A percentile compares a stretch with the other conserved stretches of the same genome.
Conservation (phyloP, 2,329 filamentous ascomycete genomes). For the Aspergillus sp. region DNA sequence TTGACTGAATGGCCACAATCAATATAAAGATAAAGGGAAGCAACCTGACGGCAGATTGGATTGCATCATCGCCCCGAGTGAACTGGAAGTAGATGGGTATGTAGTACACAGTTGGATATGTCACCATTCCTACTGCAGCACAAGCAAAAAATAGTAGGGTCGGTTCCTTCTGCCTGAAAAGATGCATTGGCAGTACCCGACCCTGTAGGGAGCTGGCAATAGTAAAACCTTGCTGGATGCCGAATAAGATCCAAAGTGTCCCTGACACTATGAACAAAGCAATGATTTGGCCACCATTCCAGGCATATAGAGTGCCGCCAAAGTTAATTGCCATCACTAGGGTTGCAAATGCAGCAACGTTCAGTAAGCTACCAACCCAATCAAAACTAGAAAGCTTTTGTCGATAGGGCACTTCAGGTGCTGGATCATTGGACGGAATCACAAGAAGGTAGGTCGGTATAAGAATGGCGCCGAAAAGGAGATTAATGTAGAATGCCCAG, state of each 20-base stretch:
- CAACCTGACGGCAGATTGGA: slow-evolving; percentile 33
- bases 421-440: slow-evolving; percentile 35
- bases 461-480: slow-evolving; percentile 49
- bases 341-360: slow-evolving; percentile 42
- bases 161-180: slow-evolving; percentile 27
- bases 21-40: slow-evolving; percentile 29
- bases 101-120: slow-evolving; percentile 48
- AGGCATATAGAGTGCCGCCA: slow-evolving; percentile 53
- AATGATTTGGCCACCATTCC: slow-evolving; percentile 41
- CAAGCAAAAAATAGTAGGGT: slow-evolving; percentile 20
- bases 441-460: slow-evolving; percentile 49
- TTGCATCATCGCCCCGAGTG: slow-evolving; percentile 43
- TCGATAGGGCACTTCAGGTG: slow-evolving; percentile 23
- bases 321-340: slow-evolving; percentile 53
- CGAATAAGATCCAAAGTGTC: slow-evolving; percentile 48
- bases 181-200: slow-evolving; percentile 53
- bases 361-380: slow-evolving; percentile 47
- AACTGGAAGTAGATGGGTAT: slow-evolving; percentile 59
- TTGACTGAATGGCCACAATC: slow-evolving; percentile 23
- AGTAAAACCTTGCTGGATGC: slow-evolving; percentile 45
- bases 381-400: slow-evolving; percentile 41
- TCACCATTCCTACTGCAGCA: slow-evolving; percentile 27
- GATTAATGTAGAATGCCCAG: slow-evolving; percentile 58
- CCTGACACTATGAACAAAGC: slow-evolving; percentile 37
- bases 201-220: slow-evolving; percentile 44